Evolutionary conservation across 306 rosid genomes (phyloP), one percentile per base, ranked within the genome.

Genomic region (Cicer chorassanicum): DNA sequence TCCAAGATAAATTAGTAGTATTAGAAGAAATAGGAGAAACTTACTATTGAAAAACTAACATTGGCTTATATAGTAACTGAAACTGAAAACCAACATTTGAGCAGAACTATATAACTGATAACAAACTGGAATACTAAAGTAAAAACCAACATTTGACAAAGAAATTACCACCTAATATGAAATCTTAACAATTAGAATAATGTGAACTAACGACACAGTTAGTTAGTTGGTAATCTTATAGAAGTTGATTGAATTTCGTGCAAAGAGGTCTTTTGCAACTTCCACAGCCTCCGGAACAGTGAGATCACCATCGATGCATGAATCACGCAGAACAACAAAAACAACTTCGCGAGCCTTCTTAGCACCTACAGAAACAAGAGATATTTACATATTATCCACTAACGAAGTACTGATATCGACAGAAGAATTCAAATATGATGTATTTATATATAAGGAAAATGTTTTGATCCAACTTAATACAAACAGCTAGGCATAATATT

Each of bases 221-320:
- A 24, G 4, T 39, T 70, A 29, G 81, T 34, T 65, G 43, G 64
- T 80, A 63, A 89, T 77, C 82, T 88, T 93, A 76, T 91, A 93
- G 57, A 91, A 93, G 48, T 61, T 81, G 65, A 85, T 84, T 39
- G 98, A 89, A 80, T 87, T 93, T 73, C 82, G 77, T 36, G 91
- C 86, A 65, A 93, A 91, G 21, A 93, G 87, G 77, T 91, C 93
- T 76, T 87, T 83, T 64, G 88, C 88, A 79, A 89, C 94, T 73
- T 89, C 93, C 82, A 88, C 80, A 53, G 97, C 98, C 48, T 93
- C 96, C 15, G 56, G 68, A 77, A 88, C 66, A 69, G 96, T 80
- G 84, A 93, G 94, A 72, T 93, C 98, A 0, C 93, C 97, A 65
- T 91, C 89, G 14, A 75, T 72, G 75, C 93, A 91, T 34, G 97